Evolutionary conservation across 768 basidiomycete species (phyloP).

Genomic region (Xerocomellus dryophilus): DNA sequence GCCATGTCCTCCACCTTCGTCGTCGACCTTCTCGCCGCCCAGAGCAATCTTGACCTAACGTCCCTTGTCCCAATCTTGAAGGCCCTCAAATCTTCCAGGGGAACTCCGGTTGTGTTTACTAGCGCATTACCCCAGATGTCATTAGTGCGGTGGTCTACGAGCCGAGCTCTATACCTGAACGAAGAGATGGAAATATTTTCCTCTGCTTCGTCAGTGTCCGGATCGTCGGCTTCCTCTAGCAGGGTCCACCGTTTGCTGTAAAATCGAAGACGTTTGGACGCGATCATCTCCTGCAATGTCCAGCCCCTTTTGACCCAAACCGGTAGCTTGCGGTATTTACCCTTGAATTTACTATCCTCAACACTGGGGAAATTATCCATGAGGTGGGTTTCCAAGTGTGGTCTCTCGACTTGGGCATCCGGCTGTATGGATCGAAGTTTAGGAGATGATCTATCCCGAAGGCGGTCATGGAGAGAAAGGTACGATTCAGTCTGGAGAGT

Average conservation of each 20-base stretch:
- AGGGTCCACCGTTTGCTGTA: constrained; percentile 25
- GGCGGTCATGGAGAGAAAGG: constrained; percentile 12
- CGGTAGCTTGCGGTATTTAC: constrained; percentile 9
- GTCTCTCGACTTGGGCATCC: constrained; percentile 25
- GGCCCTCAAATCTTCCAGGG: not conserved
- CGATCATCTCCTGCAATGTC: constrained; percentile 30
- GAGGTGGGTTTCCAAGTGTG: constrained; percentile 12
- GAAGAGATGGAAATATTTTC: constrained; percentile 8
- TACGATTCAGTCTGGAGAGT: not conserved
- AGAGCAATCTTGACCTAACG: constrained; percentile 19
- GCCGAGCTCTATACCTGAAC: constrained; percentile 19
- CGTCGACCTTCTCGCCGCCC: constrained; percentile 29
- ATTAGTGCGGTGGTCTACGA: constrained; percentile 19
- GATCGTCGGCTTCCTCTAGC: constrained; percentile 23
- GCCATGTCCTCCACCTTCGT: constrained; percentile 29
- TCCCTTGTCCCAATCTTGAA: constrained; percentile 18
- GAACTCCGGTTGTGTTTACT: constrained; percentile 14
- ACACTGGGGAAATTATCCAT: not conserved
- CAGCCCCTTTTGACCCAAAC: constrained; percentile 25
- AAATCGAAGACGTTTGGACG: constrained; percentile 28
- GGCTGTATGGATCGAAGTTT: constrained; percentile 9
- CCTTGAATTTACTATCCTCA: not conserved
- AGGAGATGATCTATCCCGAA: not conserved
- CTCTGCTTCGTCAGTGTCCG: constrained; percentile 10
- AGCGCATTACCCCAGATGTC: constrained; percentile 16